Base-by-base conservation (phyloP, 805 yeast species). In the Yarrowia phangngaensis region DNA sequence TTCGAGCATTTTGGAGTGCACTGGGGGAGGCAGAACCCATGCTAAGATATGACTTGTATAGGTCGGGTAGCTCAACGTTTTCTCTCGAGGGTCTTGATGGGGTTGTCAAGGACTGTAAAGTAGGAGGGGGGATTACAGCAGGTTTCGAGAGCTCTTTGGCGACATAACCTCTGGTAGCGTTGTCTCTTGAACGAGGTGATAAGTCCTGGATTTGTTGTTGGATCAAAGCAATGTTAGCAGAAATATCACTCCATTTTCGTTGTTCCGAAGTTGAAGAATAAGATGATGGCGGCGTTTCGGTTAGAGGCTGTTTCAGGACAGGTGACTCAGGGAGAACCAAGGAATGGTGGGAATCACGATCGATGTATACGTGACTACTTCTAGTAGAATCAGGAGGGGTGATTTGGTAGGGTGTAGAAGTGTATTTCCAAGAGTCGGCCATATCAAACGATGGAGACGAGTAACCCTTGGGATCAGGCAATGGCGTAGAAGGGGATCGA, bases 181-280 rank as follows among this genome's bases (percentile, higher is more conserved):
- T n/a, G n/a, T 36, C 43, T 6, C 43, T 30, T n/a, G 31, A 24
- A 2, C 32, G 32, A 8, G 32, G 45, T 11, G 45, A 27, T 24
- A 38, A 26, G n/a, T 38, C 45, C 45, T 38, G 45, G 6, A 38
- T 38, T 20, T 38, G 32, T n/a, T 38, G 45, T 24, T 38, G 45
- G 13, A 38, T 38, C 24, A 38, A 19, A 17, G 45, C 45, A 17
- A 38, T 17, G 32, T 38, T 38, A 14, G 45, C 45, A 8, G 45
- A 38, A 19, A 38, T 38, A 24, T 38, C 45, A 19, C 27, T 24
- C 45, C 45, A 38, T 12, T 38, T 38, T 9, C 13, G 17, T 20
- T 19, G 45, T 13, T 38, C 45, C 1, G 38, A 33, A 3, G 28
- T 8, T 3, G 32, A 26, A 3, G 26, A 19, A 0, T 23, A 26